These are phyloP conservation scores for Actinomucor elegans DNA, from an alignment of 371 early-diverging fungal species.

Conservation along the genomic window DNA sequence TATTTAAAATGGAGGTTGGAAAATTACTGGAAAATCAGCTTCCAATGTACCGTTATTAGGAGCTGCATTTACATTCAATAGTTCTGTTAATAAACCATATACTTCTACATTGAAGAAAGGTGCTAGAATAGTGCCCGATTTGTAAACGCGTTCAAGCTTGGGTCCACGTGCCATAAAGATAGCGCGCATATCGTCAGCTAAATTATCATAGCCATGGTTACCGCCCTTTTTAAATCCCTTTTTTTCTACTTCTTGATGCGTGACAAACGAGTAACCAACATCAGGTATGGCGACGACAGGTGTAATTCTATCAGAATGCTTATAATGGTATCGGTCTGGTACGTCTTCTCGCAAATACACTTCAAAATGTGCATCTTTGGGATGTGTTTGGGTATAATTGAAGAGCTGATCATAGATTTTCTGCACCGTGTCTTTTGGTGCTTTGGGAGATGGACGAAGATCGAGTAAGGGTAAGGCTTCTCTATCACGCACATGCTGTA, in stretches of 20 bases:
- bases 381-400: constrained; percentile 36
- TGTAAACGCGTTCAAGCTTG: constrained; percentile 40
- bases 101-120: constrained; percentile 76
- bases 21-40: constrained; percentile 21
- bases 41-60: constrained; percentile 71
- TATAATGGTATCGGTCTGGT: constrained; percentile 66
- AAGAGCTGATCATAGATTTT: constrained; percentile 30
- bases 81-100: constrained; percentile 64
- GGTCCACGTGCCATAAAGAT: constrained; percentile 88
- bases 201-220: constrained; percentile 87
- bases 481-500: constrained; percentile 25
- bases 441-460: constrained; percentile 44
- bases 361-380: constrained; percentile 49
- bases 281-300: constrained; percentile 77
- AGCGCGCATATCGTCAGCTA: constrained; percentile 79
- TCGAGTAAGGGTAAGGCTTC: constrained; percentile 46
- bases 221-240: constrained; percentile 50
- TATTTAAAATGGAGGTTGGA: constrained; percentile 20
- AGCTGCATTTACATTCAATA: constrained; percentile 63
- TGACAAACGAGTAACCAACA: constrained; percentile 57
- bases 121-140: constrained; percentile 34
- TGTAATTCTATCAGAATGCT: constrained; percentile 62
- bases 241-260: constrained; percentile 39
- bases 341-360: constrained; percentile 69
- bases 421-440: constrained; percentile 28